Evolutionary conservation across 176 grass and related monocot genomes (phyloP).

Genomic region (Paspalum vaginatum): DNA sequence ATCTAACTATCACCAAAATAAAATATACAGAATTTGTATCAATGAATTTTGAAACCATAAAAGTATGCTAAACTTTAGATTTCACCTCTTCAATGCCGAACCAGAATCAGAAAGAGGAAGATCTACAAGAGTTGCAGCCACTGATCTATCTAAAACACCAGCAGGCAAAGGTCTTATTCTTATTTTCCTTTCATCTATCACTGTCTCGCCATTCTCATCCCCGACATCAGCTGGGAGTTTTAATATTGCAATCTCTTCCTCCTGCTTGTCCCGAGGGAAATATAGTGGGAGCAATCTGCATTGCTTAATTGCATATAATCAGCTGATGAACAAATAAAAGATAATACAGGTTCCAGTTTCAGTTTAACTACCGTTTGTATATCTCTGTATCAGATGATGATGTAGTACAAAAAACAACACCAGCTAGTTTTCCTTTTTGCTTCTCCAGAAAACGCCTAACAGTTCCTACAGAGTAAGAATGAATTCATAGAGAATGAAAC

Average conservation of each 20-base stretch:
- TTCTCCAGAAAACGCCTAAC: conserved; percentile 96
- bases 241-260: conserved; percentile 80
- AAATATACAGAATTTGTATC: conserved; percentile 3
- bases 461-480: conserved; percentile 64
- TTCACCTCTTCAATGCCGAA: conserved; percentile 65
- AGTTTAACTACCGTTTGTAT: conserved; percentile 78
- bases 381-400: conserved; percentile 93
- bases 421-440: conserved; percentile 84
- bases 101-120: conserved; percentile 74
- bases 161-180: conserved; percentile 90
- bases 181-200: conserved; percentile 98
- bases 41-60: conserved; percentile 11
- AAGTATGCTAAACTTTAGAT: neutral
- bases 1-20: neutral
- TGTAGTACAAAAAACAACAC: conserved; percentile 87
- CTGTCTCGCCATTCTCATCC: conserved; percentile 95
- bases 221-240: conserved; percentile 98
- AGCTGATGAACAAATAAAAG: conserved; percentile 26
- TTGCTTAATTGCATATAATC: conserved; percentile 12
- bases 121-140: conserved; percentile 37
- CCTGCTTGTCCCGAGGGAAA: conserved; percentile 91
- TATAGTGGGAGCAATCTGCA: conserved; percentile 94
- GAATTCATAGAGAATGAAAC: conserved; percentile 11
- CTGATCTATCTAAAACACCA: conserved; percentile 61
- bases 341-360: conserved; percentile 6